Evolutionary conservation across 176 grass and related monocot species (phyloP), one percentile per base, ranked within the genome.

Genomic region (Elymus sibiricus): DNA sequence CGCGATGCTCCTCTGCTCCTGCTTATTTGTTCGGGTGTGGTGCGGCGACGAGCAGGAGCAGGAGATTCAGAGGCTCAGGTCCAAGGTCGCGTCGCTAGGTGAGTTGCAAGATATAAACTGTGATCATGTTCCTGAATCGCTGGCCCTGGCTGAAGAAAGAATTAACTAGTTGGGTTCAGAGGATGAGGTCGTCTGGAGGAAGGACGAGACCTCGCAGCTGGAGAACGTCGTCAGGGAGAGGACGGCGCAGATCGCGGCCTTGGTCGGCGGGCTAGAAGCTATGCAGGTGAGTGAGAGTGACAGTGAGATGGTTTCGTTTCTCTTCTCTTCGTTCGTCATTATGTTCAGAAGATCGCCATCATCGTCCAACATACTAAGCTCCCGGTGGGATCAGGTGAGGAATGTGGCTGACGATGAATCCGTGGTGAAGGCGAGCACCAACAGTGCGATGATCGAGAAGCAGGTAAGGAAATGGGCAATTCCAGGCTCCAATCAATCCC

Each of bases 61-160:
- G 5, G 79, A 94, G 49, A 71, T 91, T 35, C 86, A 91, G 80
- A 85, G 58, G 83, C 92, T 91, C 27, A 86, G 66, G 79, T 81
- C 60, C 64, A 92, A 92, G 64, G 62, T 92, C 15, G 87, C 89
- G 42, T 89, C 84, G 19, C 80, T 90, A 83, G 90, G 90, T 92
- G 21, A 78, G 87, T 37, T 87, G 8, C 35, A 6, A 6, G 25
- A 17, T 76, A 21, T 74, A 5, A 19, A 53, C 15, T 53, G 16
- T 16, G 11, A 1, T 2, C 12, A 11, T 13, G n/a, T 25, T 75
- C 28, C 37, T 40, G 26, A 27, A 10, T 55, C 17, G 1, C 22
- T 51, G 67, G 59, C 16, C 59, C n/a, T n/a, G n/a, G n/a, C n/a
- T n/a, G 49, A 76, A 85, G 51, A 74, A 79, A 55, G 40, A 59